Conservation (phyloP, 2,329 filamentous ascomycete genomes). For the Aspergillus viridinutans region DNA sequence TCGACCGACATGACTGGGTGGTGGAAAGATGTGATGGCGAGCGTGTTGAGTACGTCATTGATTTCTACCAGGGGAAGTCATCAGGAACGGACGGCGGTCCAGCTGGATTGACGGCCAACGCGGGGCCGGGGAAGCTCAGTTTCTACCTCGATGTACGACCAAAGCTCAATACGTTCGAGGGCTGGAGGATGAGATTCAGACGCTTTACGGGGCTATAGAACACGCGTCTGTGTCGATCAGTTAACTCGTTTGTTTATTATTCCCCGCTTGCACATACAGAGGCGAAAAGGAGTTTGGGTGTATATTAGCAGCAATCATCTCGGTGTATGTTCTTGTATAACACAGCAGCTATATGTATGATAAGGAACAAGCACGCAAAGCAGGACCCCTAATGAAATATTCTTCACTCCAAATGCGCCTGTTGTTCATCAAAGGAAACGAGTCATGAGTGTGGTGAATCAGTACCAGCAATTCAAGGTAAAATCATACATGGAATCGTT, state of each 20-base stretch:
- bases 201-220: conserved; percentile 44
- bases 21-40: conserved; percentile 77
- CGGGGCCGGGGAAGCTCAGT: conserved; percentile 46
- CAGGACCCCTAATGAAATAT: conserved; percentile 17
- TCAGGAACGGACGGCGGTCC: conserved; percentile 25
- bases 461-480: conserved; percentile 5
- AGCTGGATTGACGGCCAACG: conserved; percentile 27
- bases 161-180: conserved; percentile 61
- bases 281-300: conserved; percentile 25
- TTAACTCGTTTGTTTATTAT: background rate
- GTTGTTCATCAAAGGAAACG: conserved; percentile 3
- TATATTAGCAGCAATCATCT: conserved; percentile 15
- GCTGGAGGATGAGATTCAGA: conserved; percentile 53
- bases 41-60: conserved; percentile 90
- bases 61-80: conserved; percentile 81
- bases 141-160: conserved; percentile 64
- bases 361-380: conserved; percentile 16
- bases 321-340: conserved; percentile 34
- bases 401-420: conserved; percentile 23
- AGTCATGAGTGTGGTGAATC: conserved; percentile 9
- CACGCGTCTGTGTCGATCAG: background rate
- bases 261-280: conserved; percentile 17
- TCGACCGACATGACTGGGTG: conserved; percentile 96
- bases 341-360: conserved; percentile 31
- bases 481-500: conserved; percentile 23